Evolutionary conservation across 1,284 basidiomycete species (phyloP).

Genomic region (Gymnopus androsaceus): DNA sequence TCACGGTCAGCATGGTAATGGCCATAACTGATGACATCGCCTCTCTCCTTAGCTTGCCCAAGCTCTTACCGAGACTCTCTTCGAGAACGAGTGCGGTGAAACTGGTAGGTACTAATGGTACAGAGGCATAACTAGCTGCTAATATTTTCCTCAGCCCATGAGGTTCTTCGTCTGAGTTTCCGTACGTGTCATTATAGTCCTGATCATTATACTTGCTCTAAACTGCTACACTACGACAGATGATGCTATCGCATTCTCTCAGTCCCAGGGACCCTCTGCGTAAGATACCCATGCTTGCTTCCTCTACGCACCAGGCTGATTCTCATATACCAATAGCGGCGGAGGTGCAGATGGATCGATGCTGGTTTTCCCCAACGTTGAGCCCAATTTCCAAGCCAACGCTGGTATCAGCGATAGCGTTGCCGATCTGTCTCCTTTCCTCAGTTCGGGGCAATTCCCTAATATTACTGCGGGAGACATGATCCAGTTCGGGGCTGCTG

Average conservation of each 20-base stretch:
- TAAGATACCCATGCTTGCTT: background rate
- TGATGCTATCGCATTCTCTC: conserved; percentile 13
- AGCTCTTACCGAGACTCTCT: conserved; percentile 15
- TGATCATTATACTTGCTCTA: background rate
- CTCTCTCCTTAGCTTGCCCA: conserved; percentile 11
- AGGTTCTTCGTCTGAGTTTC: conserved; percentile 18
- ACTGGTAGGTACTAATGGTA: background rate
- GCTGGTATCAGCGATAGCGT: conserved; percentile 19
- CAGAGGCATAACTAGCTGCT: background rate
- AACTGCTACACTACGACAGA: background rate
- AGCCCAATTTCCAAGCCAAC: conserved; percentile 20
- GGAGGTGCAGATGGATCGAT: conserved; percentile 22
- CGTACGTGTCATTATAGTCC: conserved; percentile 5
- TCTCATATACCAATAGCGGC: conserved; percentile 8
- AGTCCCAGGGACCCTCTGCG: conserved; percentile 6
- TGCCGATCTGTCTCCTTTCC: conserved; percentile 15
- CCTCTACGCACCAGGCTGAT: background rate
- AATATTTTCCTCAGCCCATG: conserved; percentile 9
- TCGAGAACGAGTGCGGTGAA: conserved; percentile 18
- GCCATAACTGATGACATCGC: background rate
- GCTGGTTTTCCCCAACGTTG: conserved; percentile 20
- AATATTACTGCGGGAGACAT: conserved; percentile 18
- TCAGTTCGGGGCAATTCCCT: conserved; percentile 1
- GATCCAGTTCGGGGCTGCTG: conserved; percentile 21
- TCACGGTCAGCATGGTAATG: background rate